A percentile compares a stretch with the other conserved stretches of the same genome.
phyloP scores from a whole-genome alignment of 345 rosid genomes.

The Noccaea bulbosa region DNA sequence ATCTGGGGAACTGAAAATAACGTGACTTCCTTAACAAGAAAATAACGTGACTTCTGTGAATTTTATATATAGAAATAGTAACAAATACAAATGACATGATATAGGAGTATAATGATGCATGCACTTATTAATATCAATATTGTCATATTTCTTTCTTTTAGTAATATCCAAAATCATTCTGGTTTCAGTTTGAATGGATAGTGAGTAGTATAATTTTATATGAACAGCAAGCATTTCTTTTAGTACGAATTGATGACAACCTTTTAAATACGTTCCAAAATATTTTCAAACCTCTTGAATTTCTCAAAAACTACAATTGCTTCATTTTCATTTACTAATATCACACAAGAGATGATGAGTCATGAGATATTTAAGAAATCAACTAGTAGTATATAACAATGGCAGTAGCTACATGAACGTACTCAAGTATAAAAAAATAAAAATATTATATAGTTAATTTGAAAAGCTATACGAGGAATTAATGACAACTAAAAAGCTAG shows the following conservation, averaged over 20 bases:
- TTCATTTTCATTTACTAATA: too few species aligned
- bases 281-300: too few species aligned
- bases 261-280: too few species aligned
- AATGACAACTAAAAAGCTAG: background rate
- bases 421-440: background rate
- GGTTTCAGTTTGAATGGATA: too few species aligned
- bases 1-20: slow-evolving; percentile 25
- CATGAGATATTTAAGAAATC: background rate
- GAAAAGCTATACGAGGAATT: slow-evolving; percentile 1
- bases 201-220: too few species aligned
- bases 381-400: background rate
- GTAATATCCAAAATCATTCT: too few species aligned
- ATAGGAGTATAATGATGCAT: slow-evolving; percentile 28
- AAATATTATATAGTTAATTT: background rate
- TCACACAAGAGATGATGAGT: background rate
- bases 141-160: too few species aligned
- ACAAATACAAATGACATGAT: background rate
- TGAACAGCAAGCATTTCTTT: too few species aligned
- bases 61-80: background rate
- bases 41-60: slow-evolving; percentile 25
- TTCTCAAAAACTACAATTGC: too few species aligned
- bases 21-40: slow-evolving; percentile 33
- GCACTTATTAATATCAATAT: background rate
- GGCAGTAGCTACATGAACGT: background rate
- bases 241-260: too few species aligned